Percentiles rank a stretch among this genome's conserved stretches.
phyloP scores from a whole-genome alignment of 2,329 filamentous ascomycete species.

The Neopestalotiopsis sp. region DNA sequence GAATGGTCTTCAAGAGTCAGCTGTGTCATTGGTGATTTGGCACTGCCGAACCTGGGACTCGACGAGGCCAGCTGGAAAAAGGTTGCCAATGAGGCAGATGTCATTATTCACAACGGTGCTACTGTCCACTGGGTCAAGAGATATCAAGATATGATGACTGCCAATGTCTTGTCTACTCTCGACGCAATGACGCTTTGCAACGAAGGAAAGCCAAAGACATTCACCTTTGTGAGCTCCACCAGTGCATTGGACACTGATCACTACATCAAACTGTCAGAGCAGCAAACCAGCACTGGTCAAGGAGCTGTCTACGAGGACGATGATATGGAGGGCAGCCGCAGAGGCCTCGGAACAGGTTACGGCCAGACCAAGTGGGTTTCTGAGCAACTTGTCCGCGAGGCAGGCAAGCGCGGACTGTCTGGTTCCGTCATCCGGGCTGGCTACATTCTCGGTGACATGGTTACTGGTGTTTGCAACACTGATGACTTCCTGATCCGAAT shows the following conservation, averaged over 20 bases:
- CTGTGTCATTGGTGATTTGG: conserved; percentile 75
- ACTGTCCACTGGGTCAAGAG: conserved; percentile 80
- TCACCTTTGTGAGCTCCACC: conserved; percentile 84
- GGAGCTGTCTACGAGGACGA: conserved; percentile 75
- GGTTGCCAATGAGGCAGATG: conserved; percentile 70
- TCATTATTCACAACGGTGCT: conserved; percentile 83
- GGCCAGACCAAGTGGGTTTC: conserved; percentile 86
- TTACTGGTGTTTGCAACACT: conserved; percentile 74
- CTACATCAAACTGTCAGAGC: conserved; percentile 76
- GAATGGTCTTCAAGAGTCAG: conserved; percentile 69
- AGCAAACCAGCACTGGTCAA: conserved; percentile 63
- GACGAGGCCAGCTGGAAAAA: conserved; percentile 67
- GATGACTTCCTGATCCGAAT: conserved; percentile 92
- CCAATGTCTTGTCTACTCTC: conserved; percentile 84
- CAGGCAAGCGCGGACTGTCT: conserved; percentile 75
- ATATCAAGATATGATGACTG: conserved; percentile 72
- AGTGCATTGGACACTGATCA: conserved; percentile 81
- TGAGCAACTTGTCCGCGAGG: conserved; percentile 74
- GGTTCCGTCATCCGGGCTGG: conserved; percentile 83
- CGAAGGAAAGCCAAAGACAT: conserved; percentile 77
- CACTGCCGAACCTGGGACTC: conserved; percentile 76
- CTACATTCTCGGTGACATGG: conserved; percentile 79
- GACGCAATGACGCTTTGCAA: conserved; percentile 77
- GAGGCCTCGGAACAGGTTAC: conserved; percentile 83
- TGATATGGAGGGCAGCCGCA: conserved; percentile 76